Base-by-base conservation (phyloP, 768 basidiomycete species). In the Lepiota venenata region DNA sequence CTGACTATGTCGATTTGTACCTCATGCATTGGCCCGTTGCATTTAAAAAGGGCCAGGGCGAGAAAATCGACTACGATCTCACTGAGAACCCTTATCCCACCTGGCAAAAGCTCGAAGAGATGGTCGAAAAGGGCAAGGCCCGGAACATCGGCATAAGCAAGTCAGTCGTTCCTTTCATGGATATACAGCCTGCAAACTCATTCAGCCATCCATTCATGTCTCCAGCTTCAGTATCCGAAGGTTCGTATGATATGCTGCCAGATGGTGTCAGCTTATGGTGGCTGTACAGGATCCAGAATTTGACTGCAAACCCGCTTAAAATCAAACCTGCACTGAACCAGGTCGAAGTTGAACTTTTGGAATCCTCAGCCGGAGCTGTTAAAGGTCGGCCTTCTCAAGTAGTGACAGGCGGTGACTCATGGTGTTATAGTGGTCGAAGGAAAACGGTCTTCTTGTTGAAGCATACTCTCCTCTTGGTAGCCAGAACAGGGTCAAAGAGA, bases 91-190 rank as follows among this genome's bases (percentile, higher is more conserved):
- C 88, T 1, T 85, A 87, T 62, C 84, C 84, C 15, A 91, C 89
- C 0, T 92, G 90, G 90, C 73, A 85, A 64, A 89, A 83, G 58
- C 80, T 92, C 45, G 90, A 92, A 63, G 81, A 87, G 66, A 70
- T 89, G 69, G 86, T 90, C 2, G 81, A 82, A 58, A 85, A 83
- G 60, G 91, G 91, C 20, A 87, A 91, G 65, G 71, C 88, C 40
- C 78, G 78, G 64, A 87, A 90, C 60, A 93, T 93, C 50, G 91
- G 91, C 40, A 74, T 93, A 40, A 88, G 87, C 86, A 93, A 93
- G 86, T 86, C 55, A 49, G 67, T 55, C 21, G 18, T 22, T n/a
- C n/a, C n/a, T 44, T 51, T 7, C 16, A 29, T 22, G 9, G 4
- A 32, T 8, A 9, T 11, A 11, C 8, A 32, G 32, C 32, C 8